Conservation (phyloP, 139 green algal species). For the Coelastrella sp. region DNA sequence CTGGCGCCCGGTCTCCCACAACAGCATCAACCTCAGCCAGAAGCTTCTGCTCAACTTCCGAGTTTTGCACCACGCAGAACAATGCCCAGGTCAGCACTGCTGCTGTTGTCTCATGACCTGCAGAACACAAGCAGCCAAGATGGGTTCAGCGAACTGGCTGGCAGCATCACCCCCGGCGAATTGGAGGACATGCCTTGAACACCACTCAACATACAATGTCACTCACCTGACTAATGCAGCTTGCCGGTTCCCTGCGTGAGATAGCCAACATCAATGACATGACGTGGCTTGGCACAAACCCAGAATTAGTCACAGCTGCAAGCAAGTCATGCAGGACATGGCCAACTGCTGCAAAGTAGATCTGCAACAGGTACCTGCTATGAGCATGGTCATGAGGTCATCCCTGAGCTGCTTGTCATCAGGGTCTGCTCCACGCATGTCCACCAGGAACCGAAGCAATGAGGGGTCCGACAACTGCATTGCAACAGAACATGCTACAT, state of each 20-base stretch:
- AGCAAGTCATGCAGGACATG: too few species aligned
- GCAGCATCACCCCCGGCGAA: too few species aligned
- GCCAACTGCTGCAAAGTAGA: too few species aligned
- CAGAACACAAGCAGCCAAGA: neutral
- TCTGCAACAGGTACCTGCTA: constrained; percentile 62
- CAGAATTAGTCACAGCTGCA: too few species aligned
- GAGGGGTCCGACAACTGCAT: constrained; percentile 79
- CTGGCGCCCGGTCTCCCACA: constrained; percentile 73
- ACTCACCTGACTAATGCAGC: too few species aligned
- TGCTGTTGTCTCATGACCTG: constrained; percentile 96
- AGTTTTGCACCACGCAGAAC: constrained; percentile 80
- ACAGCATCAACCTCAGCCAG: constrained; percentile 84
- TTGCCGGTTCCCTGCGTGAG: too few species aligned
- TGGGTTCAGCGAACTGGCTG: neutral
- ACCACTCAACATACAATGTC: too few species aligned
- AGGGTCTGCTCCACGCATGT: constrained; percentile 95
- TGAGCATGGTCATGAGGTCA: constrained; percentile 95
- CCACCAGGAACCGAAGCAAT: constrained; percentile 98
- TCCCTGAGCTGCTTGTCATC: constrained; percentile 94
- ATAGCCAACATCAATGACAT: too few species aligned
- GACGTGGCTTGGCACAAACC: too few species aligned
- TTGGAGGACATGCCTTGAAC: too few species aligned
- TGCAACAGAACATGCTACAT: neutral
- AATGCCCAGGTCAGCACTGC: constrained; percentile 93
- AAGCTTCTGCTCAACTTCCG: constrained; percentile 72